These are phyloP conservation scores for Salix koriyanagi DNA, from an alignment of 345 rosid species.

Conservation along the genomic window DNA sequence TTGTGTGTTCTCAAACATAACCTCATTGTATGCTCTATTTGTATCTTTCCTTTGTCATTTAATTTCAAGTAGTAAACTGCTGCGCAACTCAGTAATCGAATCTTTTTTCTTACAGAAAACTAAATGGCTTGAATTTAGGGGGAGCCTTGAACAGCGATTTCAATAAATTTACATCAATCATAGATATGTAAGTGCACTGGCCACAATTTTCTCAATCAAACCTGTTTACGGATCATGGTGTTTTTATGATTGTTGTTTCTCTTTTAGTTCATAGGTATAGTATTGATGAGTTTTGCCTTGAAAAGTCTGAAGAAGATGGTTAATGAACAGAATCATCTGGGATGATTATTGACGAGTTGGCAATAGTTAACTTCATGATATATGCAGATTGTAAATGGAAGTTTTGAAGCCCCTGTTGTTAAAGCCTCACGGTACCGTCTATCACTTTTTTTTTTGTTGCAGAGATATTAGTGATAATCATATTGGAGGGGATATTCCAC, in stretches of 20 bases:
- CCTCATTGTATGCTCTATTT: constrained; percentile 55
- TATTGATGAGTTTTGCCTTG: neutral
- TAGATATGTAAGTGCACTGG: constrained; percentile 57
- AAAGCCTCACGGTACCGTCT: constrained; percentile 5
- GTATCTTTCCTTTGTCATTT: constrained; percentile 12
- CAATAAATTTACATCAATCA: constrained; percentile 53
- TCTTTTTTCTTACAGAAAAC: constrained; percentile 48
- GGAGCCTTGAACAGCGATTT: constrained; percentile 53
- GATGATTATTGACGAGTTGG: neutral
- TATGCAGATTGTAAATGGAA: neutral
- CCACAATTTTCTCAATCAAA: neutral
- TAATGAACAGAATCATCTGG: neutral
- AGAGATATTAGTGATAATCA: constrained; percentile 87
- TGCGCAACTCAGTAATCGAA: neutral
- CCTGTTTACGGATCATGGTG: neutral
- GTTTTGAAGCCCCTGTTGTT: neutral
- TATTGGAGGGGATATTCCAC: constrained; percentile 77
- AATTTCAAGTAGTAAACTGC: neutral
- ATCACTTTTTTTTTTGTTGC: constrained; percentile 24
- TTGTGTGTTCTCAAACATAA: constrained; percentile 73
- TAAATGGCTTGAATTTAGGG: constrained; percentile 54
- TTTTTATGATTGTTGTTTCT: neutral
- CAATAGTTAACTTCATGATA: neutral
- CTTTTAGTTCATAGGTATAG: neutral
- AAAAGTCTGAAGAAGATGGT: neutral